phyloP scores from a whole-genome alignment of 345 rosid species.

The Pistacia vera region DNA sequence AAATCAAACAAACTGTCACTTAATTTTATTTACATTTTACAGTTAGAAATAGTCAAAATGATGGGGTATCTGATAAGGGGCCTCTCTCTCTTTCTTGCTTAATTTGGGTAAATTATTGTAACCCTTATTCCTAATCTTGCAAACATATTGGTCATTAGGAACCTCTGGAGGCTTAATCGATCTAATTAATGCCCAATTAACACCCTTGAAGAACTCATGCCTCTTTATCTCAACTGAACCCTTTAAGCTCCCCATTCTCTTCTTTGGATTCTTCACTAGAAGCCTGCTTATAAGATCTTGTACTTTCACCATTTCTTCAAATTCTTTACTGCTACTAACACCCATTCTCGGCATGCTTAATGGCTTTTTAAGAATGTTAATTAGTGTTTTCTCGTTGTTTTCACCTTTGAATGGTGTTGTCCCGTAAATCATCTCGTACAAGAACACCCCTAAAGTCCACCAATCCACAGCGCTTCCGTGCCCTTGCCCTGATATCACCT shows the following conservation, averaged over 20 bases:
- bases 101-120: slow-evolving; percentile 47
- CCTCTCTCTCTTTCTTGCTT: slow-evolving; percentile 72
- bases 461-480: slow-evolving; percentile 97
- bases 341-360: slow-evolving; percentile 69
- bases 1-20: too few species aligned
- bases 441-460: slow-evolving; percentile 92
- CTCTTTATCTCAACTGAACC: slow-evolving; percentile 84
- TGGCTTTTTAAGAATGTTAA: slow-evolving; percentile 83
- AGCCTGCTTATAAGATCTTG: slow-evolving; percentile 76
- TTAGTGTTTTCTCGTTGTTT: slow-evolving; percentile 77
- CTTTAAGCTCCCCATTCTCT: slow-evolving; percentile 72
- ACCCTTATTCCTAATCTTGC: slow-evolving; percentile 36
- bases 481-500: slow-evolving; percentile 94
- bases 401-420: slow-evolving; percentile 93
- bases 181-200: slow-evolving; percentile 89
- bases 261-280: slow-evolving; percentile 80
- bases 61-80: slow-evolving; percentile 72
- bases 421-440: slow-evolving; percentile 88
- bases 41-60: slow-evolving; percentile 82
- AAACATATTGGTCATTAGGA: slow-evolving; percentile 37
- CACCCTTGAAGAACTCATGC: slow-evolving; percentile 84
- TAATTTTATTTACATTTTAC: slow-evolving; percentile 24
- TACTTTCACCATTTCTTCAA: slow-evolving; percentile 61
- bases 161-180: slow-evolving; percentile 82
- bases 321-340: slow-evolving; percentile 51